Evolutionary conservation across 164 flowering plant genomes (phyloP), one percentile per base, ranked within the genome.

Genomic region (Piper longum): DNA sequence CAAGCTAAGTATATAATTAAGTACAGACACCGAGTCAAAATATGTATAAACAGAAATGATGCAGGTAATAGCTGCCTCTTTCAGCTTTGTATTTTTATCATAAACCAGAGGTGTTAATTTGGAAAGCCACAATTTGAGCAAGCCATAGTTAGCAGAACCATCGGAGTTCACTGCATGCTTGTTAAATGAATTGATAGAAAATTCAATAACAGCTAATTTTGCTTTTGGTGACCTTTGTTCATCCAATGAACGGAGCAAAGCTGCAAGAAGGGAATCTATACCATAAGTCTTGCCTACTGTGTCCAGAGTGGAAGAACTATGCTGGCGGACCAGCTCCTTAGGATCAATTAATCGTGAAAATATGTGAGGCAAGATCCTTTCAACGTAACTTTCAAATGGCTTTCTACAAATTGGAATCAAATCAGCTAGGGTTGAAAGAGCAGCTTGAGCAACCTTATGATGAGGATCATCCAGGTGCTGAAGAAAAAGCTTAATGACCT

Each of bases 401-500:
- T 82, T 91, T 70, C 89, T 81, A 74, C 93, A 95, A 62, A 91
- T 74, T 59, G 96, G 96, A 67, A 95, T 86, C 52, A 91, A 80
- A 69, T 95, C 99, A 26, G 96, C 85, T 44, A 95, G 93, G 16
- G 96, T 80, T 52, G 87, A 81, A 62, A 95, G 95, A 67, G 97
- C 97, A 61, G 99, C 99, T 67, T 95, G 99, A 52, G 99, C 97
- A 71, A 95, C 99, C 81, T 95, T 95, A 73, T 95, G 97, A 69
- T 95, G 99, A 59, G 99, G 97, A 78, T 95, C 99, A 76, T 95
- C 99, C 79, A 95, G 78, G 62, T 95, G 99, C 75, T 82, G 91
- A 71, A 91, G 87, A 77, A 91, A 89, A 72, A 95, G 70, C 72
- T 95, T 95, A 97, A 95, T 95, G 41, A 95, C 96, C 79, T 91